These are phyloP conservation scores for Galium porrigens DNA, from an alignment of 305 asterid genomes.

Conservation along the genomic window DNA sequence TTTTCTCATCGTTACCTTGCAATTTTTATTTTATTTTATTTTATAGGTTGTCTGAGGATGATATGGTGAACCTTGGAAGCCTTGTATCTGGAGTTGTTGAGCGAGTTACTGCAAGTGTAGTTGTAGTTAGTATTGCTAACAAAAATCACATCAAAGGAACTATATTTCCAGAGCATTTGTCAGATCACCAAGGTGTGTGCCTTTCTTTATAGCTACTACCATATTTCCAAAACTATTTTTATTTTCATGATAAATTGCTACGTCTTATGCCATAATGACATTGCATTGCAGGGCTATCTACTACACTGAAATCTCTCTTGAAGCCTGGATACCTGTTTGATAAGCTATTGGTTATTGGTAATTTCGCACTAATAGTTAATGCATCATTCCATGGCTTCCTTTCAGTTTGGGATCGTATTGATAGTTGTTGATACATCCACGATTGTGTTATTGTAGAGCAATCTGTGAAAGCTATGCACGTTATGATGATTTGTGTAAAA, in stretches of 20 bases:
- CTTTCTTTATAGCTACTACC: conserved; percentile 13
- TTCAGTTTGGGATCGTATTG: not conserved
- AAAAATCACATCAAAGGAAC: conserved; percentile 57
- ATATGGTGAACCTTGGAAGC: conserved; percentile 47
- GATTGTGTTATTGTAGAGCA: not conserved
- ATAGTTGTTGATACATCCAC: not conserved
- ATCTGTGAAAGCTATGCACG: not conserved
- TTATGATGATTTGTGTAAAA: not conserved
- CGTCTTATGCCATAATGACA: conserved; percentile 16
- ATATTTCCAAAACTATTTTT: conserved; percentile 7
- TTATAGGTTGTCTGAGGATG: conserved; percentile 40
- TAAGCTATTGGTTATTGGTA: conserved; percentile 84
- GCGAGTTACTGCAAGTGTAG: conserved; percentile 40
- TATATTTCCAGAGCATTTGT: conserved; percentile 61
- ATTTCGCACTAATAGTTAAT: conserved; percentile 12
- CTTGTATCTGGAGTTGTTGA: conserved; percentile 76
- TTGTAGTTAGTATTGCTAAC: conserved; percentile 39
- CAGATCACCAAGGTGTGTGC: conserved; percentile 65
- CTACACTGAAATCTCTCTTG: conserved; percentile 42
- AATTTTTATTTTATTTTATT: not conserved
- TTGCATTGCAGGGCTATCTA: conserved; percentile 50
- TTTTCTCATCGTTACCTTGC: not conserved
- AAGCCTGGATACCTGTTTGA: conserved; percentile 78
- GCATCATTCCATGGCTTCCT: conserved; percentile 7
- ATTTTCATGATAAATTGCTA: conserved; percentile 1